These are phyloP conservation scores for Podaxis pistillaris DNA, from an alignment of 768 basidiomycete species.

Conservation along the genomic window DNA sequence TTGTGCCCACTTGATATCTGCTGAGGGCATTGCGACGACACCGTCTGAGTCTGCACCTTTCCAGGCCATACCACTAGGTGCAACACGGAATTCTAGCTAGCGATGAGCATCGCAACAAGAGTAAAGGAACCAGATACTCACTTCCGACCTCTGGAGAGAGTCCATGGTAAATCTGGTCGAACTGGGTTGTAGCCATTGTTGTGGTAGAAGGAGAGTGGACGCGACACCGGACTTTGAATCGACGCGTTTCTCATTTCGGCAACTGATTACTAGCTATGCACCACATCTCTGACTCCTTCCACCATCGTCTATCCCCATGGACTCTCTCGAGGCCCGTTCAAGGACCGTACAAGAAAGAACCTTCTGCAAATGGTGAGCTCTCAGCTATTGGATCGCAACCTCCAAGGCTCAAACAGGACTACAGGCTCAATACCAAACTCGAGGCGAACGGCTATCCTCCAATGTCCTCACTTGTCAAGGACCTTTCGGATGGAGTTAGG, in stretches of 20 bases:
- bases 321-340: conserved; percentile 62
- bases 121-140: conserved; percentile 42
- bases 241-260: conserved; percentile 29
- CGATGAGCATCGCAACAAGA: neutral
- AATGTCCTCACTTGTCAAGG: conserved; percentile 85
- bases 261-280: conserved; percentile 12
- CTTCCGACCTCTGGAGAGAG: conserved; percentile 75
- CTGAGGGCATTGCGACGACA: conserved; percentile 60
- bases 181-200: conserved; percentile 69
- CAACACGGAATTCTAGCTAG: conserved; percentile 77
- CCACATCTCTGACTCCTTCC: conserved; percentile 14
- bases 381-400: neutral
- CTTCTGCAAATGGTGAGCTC: conserved; percentile 83
- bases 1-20: conserved; percentile 84
- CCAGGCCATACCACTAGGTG: conserved; percentile 92
- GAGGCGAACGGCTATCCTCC: conserved; percentile 81
- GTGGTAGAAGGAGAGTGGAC: conserved; percentile 24
- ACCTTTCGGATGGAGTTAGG: conserved; percentile 93
- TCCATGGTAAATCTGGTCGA: conserved; percentile 82
- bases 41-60: conserved; percentile 70
- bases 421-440: conserved; percentile 94
- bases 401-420: conserved; percentile 9
- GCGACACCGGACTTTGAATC: conserved; percentile 46
- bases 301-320: conserved; percentile 26
- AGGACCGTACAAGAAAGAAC: conserved; percentile 72